A percentile compares a stretch with the other conserved stretches of the same genome.
Conservation (phyloP, 2,329 filamentous ascomycete species). For the Gliomastix tumulicola region DNA sequence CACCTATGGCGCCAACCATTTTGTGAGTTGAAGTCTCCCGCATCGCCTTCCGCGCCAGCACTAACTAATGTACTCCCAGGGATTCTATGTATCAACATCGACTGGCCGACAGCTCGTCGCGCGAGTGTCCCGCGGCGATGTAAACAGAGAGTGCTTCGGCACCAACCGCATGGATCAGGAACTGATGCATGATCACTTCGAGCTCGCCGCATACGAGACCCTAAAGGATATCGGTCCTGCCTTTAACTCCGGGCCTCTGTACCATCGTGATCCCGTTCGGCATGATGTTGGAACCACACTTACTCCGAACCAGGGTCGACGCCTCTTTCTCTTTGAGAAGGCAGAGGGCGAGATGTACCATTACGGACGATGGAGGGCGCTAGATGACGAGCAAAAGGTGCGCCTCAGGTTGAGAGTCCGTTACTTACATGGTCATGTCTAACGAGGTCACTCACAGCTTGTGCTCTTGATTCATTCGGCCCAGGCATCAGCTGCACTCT, state of each 20-base stretch:
- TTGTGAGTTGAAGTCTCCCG: constrained; percentile 8
- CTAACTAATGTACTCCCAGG: constrained; percentile 5
- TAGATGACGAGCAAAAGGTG: constrained; percentile 5
- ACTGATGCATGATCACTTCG: constrained; percentile 4
- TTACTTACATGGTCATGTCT: too few relatives aligned
- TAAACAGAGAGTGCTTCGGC: constrained; percentile 2
- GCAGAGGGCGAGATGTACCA: constrained; percentile 2
- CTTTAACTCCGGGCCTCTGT: constrained; percentile 3
- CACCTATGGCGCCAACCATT: constrained; percentile 16
- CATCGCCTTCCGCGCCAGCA: background rate
- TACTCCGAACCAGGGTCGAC: constrained; percentile 4
- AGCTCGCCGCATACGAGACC: constrained; percentile 5
- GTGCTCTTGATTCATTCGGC: constrained; percentile 11
- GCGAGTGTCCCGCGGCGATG: constrained; percentile 6
- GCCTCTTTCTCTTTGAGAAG: constrained; percentile 7
- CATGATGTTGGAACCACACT: background rate
- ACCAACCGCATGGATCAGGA: background rate
- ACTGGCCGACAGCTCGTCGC: constrained; percentile 4
- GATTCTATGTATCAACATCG: constrained; percentile 3
- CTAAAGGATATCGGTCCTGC: constrained; percentile 1
- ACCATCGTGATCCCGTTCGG: constrained; percentile 4
- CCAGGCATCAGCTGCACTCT: constrained; percentile 10
- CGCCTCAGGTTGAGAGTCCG: too few relatives aligned
- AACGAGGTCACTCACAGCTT: too few relatives aligned
- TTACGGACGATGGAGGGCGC: constrained; percentile 5